phyloP scores from a whole-genome alignment of 2,329 filamentous ascomycete genomes.

The Phyllosticta capitalensis region DNA sequence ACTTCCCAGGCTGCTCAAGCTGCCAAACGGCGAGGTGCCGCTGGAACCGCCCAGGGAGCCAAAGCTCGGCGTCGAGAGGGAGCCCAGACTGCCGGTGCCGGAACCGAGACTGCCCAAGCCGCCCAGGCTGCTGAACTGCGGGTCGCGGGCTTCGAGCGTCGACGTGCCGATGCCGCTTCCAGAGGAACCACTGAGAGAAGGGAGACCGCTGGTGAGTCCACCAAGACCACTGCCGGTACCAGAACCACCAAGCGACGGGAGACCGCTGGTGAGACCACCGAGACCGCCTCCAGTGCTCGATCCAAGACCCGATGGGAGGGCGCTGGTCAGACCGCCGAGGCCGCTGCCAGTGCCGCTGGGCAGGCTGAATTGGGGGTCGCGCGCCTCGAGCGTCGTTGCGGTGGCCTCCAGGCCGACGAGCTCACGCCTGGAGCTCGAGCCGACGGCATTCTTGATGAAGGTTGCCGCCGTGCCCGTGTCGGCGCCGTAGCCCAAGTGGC shows the following conservation, averaged over 20 bases:
- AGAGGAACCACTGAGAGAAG: background rate
- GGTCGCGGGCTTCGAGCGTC: background rate
- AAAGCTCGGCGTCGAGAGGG: background rate
- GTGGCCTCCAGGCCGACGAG: background rate
- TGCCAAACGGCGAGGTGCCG: background rate
- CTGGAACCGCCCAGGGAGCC: background rate
- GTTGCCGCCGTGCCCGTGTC: slow-evolving; percentile 1
- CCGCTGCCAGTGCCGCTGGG: too few species aligned
- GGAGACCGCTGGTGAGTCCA: background rate
- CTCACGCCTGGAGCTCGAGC: background rate
- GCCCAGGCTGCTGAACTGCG: background rate
- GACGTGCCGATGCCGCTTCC: background rate
- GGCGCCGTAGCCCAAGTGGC: slow-evolving; percentile 4
- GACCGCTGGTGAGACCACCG: background rate
- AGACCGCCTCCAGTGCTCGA: background rate
- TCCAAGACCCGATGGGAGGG: too few species aligned
- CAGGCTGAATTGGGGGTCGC: too few species aligned
- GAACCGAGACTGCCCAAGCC: background rate
- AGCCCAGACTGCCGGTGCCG: background rate
- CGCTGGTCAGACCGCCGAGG: background rate
- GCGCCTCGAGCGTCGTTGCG: background rate
- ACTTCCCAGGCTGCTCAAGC: background rate
- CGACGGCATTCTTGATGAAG: slow-evolving; percentile 1
- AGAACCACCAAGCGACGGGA: background rate
- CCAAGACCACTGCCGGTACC: background rate